phyloP scores from a whole-genome alignment of 2,329 filamentous ascomycete genomes.

The Aspergillus terreus region DNA sequence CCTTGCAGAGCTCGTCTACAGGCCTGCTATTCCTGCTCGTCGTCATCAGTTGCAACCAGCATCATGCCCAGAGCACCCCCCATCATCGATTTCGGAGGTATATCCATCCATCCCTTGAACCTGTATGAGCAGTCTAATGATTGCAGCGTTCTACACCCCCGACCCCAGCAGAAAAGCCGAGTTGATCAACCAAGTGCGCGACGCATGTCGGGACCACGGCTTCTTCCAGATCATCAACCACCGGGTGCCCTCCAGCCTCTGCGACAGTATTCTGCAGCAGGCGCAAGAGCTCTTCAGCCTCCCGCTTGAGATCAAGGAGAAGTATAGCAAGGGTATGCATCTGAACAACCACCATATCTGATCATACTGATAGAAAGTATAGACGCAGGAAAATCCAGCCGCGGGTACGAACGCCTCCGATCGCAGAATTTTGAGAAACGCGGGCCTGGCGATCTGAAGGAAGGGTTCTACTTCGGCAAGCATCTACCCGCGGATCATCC shows the following conservation, averaged over 20 bases:
- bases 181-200: conserved; percentile 28
- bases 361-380: no score
- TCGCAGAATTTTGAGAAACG: conserved; percentile 23
- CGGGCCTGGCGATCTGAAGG: conserved; percentile 25
- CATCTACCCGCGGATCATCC: conserved; percentile 16
- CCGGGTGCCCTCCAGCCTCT: conserved; percentile 40
- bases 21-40: not conserved
- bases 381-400: conserved; percentile 2
- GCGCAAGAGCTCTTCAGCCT: conserved; percentile 49
- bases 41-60: conserved; percentile 1
- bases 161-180: conserved; percentile 4
- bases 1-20: not conserved
- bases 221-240: conserved; percentile 55
- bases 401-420: conserved; percentile 26
- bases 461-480: conserved; percentile 25
- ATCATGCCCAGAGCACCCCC: conserved; percentile 5
- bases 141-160: conserved; percentile 2
- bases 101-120: not conserved
- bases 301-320: conserved; percentile 22
- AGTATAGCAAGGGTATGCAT: conserved; percentile 20
- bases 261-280: conserved; percentile 40
- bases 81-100: conserved; percentile 7
- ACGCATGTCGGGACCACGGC: conserved; percentile 46
- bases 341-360: no score
- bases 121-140: not conserved